Evolutionary conservation across 1,284 basidiomycete species (phyloP).

Genomic region (Pholiota adiposa): DNA sequence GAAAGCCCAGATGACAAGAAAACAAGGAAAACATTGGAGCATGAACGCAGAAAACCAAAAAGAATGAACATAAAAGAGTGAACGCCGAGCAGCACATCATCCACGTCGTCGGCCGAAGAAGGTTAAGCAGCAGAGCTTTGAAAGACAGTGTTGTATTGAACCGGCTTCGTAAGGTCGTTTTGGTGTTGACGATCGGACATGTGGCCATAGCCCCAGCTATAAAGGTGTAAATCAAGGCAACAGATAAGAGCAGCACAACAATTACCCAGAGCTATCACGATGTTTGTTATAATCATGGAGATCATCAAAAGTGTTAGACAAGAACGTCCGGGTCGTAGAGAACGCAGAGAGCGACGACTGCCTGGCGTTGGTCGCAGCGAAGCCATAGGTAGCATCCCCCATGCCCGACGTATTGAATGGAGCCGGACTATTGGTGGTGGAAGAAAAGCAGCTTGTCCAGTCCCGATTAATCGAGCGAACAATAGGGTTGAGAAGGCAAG

Average conservation of each 20-base stretch:
- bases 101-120: not conserved
- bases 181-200: constrained; percentile 7
- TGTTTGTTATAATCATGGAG: constrained; percentile 4
- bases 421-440: not conserved
- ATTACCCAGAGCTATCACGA: constrained; percentile 16
- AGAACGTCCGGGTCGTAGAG: constrained; percentile 14
- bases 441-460: not conserved
- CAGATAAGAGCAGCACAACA: not conserved
- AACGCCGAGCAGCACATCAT: not conserved
- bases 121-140: constrained; percentile 16
- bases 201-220: constrained; percentile 19
- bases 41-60: constrained; percentile 3
- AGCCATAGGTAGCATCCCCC: not conserved
- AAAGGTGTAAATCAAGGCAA: not conserved
- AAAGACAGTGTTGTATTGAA: constrained; percentile 19
- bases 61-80: not conserved
- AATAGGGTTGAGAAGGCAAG: not conserved
- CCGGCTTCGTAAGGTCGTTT: constrained; percentile 18
- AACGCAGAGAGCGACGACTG: constrained; percentile 19
- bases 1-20: constrained; percentile 1
- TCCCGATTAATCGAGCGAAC: not conserved
- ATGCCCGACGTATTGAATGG: not conserved
- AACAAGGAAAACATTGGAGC: constrained; percentile 5
- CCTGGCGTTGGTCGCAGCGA: constrained; percentile 8
- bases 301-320: constrained; percentile 17